phyloP scores from a whole-genome alignment of 2,329 filamentous ascomycete genomes.

The Chaetomium sp. region DNA sequence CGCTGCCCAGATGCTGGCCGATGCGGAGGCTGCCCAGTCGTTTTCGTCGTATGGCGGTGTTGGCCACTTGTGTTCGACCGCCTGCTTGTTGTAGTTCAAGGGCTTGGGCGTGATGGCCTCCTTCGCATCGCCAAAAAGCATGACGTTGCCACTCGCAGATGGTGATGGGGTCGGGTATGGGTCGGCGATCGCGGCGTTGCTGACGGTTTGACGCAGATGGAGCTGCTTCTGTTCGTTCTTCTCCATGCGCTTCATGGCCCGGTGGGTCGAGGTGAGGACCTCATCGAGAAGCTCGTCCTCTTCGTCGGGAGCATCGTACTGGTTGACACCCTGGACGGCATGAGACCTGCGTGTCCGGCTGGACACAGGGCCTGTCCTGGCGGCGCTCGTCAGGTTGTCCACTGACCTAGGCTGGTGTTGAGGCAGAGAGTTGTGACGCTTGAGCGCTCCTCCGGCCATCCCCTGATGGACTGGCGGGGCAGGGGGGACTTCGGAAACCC shows the following conservation, averaged over 20 bases:
- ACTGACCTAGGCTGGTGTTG: constrained; percentile 57
- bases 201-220: constrained; percentile 55
- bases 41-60: constrained; percentile 92
- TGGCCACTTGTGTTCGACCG: constrained; percentile 68
- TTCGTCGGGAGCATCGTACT: constrained; percentile 92
- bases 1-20: constrained; percentile 73
- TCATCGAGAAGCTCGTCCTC: constrained; percentile 95
- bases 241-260: constrained; percentile 66
- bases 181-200: constrained; percentile 54
- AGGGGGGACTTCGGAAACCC: constrained; percentile 42
- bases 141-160: constrained; percentile 74
- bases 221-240: constrained; percentile 36
- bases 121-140: constrained; percentile 63
- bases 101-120: constrained; percentile 62
- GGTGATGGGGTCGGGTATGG: constrained; percentile 64
- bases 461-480: constrained; percentile 49
- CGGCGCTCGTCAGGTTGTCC: constrained; percentile 54
- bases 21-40: constrained; percentile 80
- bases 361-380: constrained; percentile 58
- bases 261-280: constrained; percentile 69
- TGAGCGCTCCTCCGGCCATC: constrained; percentile 47
- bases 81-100: constrained; percentile 58
- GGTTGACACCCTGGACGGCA: constrained; percentile 66
- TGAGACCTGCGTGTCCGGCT: constrained; percentile 75
- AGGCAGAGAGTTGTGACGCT: constrained; percentile 59